phyloP scores from a whole-genome alignment of 345 rosid genomes.

The thale cress (Arabidopsis thaliana) region DNA sequence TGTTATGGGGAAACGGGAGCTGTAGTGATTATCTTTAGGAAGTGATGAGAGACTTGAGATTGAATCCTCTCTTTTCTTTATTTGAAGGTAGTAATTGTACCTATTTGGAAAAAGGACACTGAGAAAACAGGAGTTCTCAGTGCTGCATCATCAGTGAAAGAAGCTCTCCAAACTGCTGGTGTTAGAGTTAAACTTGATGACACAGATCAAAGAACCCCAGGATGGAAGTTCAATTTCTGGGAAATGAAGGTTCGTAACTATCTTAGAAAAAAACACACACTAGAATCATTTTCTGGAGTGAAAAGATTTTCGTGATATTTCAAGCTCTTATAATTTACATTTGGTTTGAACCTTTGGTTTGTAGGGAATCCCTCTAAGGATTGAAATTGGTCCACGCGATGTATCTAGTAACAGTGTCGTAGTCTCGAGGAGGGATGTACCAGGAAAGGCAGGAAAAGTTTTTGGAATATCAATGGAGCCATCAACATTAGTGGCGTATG shows the following conservation, averaged over 20 bases:
- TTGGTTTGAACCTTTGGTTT: conserved; percentile 28
- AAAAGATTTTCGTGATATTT: background rate
- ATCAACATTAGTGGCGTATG: conserved; percentile 63
- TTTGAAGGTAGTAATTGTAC: conserved; percentile 76
- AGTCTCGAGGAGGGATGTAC: conserved; percentile 87
- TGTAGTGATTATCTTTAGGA: background rate
- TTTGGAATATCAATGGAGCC: conserved; percentile 94
- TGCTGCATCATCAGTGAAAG: conserved; percentile 72
- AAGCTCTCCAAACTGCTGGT: conserved; percentile 64
- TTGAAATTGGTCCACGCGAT: conserved; percentile 97
- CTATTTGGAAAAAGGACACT: conserved; percentile 83
- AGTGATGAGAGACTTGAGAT: conserved; percentile 7
- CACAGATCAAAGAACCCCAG: conserved; percentile 79
- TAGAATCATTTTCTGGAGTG: background rate
- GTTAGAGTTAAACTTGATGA: conserved; percentile 88
- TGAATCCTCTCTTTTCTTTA: conserved; percentile 6
- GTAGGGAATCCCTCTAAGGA: conserved; percentile 85
- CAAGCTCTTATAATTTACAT: conserved; percentile 16
- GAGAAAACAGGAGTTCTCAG: conserved; percentile 75
- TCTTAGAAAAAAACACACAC: background rate
- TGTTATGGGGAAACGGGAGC: background rate
- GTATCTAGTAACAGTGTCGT: conserved; percentile 82
- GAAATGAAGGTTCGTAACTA: conserved; percentile 77
- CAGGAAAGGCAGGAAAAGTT: conserved; percentile 89
- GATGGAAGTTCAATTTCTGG: conserved; percentile 99